A percentile compares a stretch with the other conserved stretches of the same genome.
Conservation (phyloP, 192 early-diverging fungal genomes). For the Coemansia sp. region DNA sequence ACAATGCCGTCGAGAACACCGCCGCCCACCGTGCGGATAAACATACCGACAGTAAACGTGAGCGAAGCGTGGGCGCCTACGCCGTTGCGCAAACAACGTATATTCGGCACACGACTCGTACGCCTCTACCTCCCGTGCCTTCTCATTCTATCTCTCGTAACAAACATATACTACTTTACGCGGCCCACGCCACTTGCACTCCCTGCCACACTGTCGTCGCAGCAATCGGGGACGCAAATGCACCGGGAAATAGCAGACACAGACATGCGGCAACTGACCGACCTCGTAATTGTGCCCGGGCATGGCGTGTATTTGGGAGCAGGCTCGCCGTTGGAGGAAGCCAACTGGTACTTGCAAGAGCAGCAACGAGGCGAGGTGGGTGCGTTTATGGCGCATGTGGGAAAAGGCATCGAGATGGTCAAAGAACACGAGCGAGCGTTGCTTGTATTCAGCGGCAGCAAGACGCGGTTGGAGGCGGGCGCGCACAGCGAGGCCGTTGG, state of each 20-base stretch:
- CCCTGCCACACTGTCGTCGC: slow-evolving; percentile 29
- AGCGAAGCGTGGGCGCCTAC: slow-evolving; percentile 47
- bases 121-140: slow-evolving; percentile 38
- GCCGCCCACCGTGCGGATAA: slow-evolving; percentile 51
- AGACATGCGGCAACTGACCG: slow-evolving; percentile 41
- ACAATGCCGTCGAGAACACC: slow-evolving; percentile 43
- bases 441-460: slow-evolving; percentile 54
- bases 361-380: slow-evolving; percentile 50
- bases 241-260: slow-evolving; percentile 19
- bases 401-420: slow-evolving; percentile 40
- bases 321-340: slow-evolving; percentile 36
- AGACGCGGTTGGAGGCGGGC: slow-evolving; percentile 43
- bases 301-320: slow-evolving; percentile 52
- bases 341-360: slow-evolving; percentile 46
- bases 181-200: slow-evolving; percentile 38
- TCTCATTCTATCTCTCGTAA: slow-evolving; percentile 37
- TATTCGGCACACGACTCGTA: slow-evolving; percentile 25
- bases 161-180: slow-evolving; percentile 56
- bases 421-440: slow-evolving; percentile 42
- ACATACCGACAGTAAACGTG: slow-evolving; percentile 54
- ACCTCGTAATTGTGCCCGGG: slow-evolving; percentile 51
- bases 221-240: background rate
- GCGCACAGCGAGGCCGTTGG: slow-evolving; percentile 53
- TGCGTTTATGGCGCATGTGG: slow-evolving; percentile 52
- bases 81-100: slow-evolving; percentile 49